Evolutionary conservation across 73 alveolate genomes (phyloP), one percentile per base, ranked within the genome.

Genomic region (Halteria grandinella): DNA sequence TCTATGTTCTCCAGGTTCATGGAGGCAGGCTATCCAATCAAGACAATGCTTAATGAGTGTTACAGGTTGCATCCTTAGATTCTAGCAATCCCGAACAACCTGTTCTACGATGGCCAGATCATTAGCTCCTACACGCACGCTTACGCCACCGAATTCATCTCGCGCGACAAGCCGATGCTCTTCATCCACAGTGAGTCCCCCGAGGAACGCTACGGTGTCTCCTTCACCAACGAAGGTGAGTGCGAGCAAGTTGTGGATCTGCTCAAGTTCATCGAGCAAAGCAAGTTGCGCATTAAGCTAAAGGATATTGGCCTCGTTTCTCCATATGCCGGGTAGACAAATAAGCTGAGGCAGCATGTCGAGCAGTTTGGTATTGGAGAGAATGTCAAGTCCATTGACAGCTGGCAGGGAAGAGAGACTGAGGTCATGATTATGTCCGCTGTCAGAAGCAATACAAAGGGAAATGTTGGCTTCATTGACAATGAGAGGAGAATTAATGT

Each of bases 401-500:
- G 55, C 25, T 58, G 75, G 75, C 32, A 58, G 18, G 75, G 75
- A 15, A 58, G 75, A 15, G 75, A 58, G 45, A 18, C 58, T 7
- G 75, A 58, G n/a, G 28, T 21, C 31, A 25, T 29, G 20, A 58
- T 58, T 18, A 7, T 58, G 15, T 58, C 75, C n/a, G 15, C 55
- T 3, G 75, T 58, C 8, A 58, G 75, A 34, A 29, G 29, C 23
- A n/a, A n/a, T n/a, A 11, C 50, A 39, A 39, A 11, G 50, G 14
- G 6, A 3, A 12, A 58, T 29, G n/a, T 58, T 3, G 75, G 75
- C 2, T 58, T 58, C 27, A 6, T 58, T 7, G 27, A 8, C 3
- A 29, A 58, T 29, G 80, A 75, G 44, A 88, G 83, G 51, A 80
- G 95, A 29, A 88, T 84, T 72, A 85, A 87, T 58, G 96, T 89